Evolutionary conservation across 2,329 filamentous ascomycete genomes (phyloP), one percentile per base, ranked within the genome.

Genomic region (Monosporascus sp.): DNA sequence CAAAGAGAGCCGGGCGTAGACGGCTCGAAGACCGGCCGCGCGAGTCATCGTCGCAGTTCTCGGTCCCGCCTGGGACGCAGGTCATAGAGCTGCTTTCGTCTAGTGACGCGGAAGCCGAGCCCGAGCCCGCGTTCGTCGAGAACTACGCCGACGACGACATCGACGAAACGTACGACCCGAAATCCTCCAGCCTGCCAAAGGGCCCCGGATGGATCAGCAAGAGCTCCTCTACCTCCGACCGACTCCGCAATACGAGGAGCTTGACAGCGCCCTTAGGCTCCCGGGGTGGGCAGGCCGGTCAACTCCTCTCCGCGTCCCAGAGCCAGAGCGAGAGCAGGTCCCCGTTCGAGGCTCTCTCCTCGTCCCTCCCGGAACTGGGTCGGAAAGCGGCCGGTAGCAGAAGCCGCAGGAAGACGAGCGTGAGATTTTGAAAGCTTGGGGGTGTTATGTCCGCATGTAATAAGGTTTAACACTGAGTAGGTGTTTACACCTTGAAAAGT

Each of bases 91-190:
- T 75, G 14, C 62, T 70, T 20, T 67, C 66, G 1, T 46, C 43
- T 46, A 46, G 43, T 43, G 63, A 57, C 46, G 47, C 39, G 5
- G 46, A 52, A 17, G n/a, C 9, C 9, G 64, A 66, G 49, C 61
- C 68, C 0, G 71, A 72, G 53, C 63, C 68, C 5, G 62, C 60
- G 5, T 62, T 66, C 18, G 58, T 56, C 3, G 70, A 74, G 50
- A 46, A 70, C 49, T 71, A 74, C 47, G 69, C 70, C 2, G 71
- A 74, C 36, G 72, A 74, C 11, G 66, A 66, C n/a, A 60, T 72
- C 36, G 72, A 75, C 50, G 65, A 58, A 22, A 71, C 64, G 1
- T 72, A 72, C 38, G 56, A 64, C 31, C 67, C 67, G 7, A 51
- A 53, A 4, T 47, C 51, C 9, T 55, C 53, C 18, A 58, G 57